These are phyloP conservation scores for Symbiodinium natans DNA, from an alignment of 73 alveolate species.

Conservation along the genomic window DNA sequence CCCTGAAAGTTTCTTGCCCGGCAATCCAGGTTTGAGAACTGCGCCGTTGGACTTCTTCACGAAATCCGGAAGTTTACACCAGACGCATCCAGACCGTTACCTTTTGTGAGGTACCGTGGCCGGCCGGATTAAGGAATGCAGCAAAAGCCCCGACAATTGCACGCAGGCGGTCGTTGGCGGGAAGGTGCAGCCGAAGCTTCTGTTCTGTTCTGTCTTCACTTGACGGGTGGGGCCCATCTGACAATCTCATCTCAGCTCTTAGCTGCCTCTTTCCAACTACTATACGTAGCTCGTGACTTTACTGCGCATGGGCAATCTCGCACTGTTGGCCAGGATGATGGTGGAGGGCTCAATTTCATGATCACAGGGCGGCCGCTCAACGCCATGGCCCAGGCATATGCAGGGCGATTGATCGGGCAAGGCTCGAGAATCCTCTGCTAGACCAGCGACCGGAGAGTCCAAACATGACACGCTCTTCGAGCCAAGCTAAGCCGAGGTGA, in stretches of 20 bases:
- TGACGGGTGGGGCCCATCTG: no score
- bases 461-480: no score
- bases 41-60: no score
- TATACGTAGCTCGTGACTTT: no score
- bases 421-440: no score
- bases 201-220: no score
- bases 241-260: no score
- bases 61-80: neutral
- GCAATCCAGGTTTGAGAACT: neutral
- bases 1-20: slow-evolving; percentile 17
- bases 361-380: slow-evolving; percentile 52
- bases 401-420: no score
- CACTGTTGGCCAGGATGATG: slow-evolving; percentile 36
- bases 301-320: no score
- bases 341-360: slow-evolving; percentile 42
- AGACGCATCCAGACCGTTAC: neutral
- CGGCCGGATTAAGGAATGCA: neutral
- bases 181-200: neutral
- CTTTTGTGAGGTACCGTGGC: neutral
- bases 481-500: slow-evolving; percentile 8
- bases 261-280: no score
- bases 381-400: neutral
- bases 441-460: no score
- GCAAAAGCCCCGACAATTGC: neutral
- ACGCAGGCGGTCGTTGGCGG: neutral